phyloP scores from a whole-genome alignment of 2,329 filamentous ascomycete genomes.

The Fusarium sp. region DNA sequence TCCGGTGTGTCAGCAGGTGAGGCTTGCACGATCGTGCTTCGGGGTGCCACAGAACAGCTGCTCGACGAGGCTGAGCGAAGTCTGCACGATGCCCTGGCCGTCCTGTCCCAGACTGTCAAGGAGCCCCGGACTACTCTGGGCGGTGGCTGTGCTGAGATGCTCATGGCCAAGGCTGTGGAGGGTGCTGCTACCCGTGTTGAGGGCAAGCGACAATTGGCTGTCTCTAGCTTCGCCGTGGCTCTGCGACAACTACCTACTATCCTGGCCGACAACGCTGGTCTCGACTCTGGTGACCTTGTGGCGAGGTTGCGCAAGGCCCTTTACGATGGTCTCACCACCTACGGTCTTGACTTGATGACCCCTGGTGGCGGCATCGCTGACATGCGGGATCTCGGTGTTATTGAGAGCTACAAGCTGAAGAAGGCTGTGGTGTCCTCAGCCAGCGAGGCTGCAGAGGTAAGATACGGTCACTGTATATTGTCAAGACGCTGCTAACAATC shows the following conservation, averaged over 20 bases:
- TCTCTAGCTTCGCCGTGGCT: slow-evolving; percentile 88
- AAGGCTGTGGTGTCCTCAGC: slow-evolving; percentile 96
- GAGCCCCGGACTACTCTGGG: slow-evolving; percentile 95
- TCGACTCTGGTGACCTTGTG: slow-evolving; percentile 95
- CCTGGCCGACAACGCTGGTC: slow-evolving; percentile 94
- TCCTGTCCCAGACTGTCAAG: slow-evolving; percentile 95
- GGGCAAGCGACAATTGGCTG: slow-evolving; percentile 95
- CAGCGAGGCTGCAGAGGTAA: slow-evolving; percentile 94
- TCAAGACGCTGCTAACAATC: slow-evolving; percentile 34
- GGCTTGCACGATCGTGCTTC: slow-evolving; percentile 96
- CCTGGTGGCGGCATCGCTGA: slow-evolving; percentile 94
- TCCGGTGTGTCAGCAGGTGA: slow-evolving; percentile 93
- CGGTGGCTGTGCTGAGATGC: slow-evolving; percentile 97
- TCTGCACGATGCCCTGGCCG: slow-evolving; percentile 93
- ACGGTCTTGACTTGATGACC: slow-evolving; percentile 87
- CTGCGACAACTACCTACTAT: slow-evolving; percentile 96
- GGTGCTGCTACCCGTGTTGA: slow-evolving; percentile 92
- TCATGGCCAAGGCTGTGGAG: slow-evolving; percentile 98
- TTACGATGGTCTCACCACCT: slow-evolving; percentile 93
- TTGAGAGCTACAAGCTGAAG: slow-evolving; percentile 99
- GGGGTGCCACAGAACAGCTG: slow-evolving; percentile 95
- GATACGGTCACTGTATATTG: slow-evolving; percentile 40
- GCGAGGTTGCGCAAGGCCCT: slow-evolving; percentile 92
- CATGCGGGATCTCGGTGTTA: slow-evolving; percentile 94
- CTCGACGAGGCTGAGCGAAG: slow-evolving; percentile 97